phyloP scores from a whole-genome alignment of 495 filamentous ascomycete genomes.

The Aspergillus mulundensis region DNA sequence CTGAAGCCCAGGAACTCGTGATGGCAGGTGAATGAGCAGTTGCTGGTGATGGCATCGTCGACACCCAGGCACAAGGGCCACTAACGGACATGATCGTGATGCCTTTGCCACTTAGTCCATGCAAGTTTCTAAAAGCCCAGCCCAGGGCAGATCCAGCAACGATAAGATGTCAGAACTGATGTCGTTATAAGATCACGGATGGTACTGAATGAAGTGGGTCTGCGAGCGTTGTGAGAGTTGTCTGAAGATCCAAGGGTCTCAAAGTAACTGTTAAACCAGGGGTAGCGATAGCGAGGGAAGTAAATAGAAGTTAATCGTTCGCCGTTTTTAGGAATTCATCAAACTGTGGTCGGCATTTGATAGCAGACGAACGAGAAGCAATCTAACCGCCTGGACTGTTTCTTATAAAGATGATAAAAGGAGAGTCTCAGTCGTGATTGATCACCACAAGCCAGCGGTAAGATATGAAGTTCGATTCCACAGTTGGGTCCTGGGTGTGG shows the following conservation, averaged over 20 bases:
- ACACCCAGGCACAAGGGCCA: slow-evolving; percentile 41
- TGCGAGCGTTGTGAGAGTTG: slow-evolving; percentile 25
- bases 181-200: slow-evolving; percentile 10
- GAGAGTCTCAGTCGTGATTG: slow-evolving; percentile 17
- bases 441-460: slow-evolving; percentile 19
- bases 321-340: neutral
- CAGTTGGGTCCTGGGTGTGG: slow-evolving; percentile 21
- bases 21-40: slow-evolving; percentile 35
- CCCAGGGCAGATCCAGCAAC: neutral
- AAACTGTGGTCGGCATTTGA: neutral
- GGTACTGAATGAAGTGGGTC: slow-evolving; percentile 35
- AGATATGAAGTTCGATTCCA: slow-evolving; percentile 22
- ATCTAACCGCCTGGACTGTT: slow-evolving; percentile 9
- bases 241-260: slow-evolving; percentile 28
- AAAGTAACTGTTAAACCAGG: slow-evolving; percentile 6
- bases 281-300: slow-evolving; percentile 2
- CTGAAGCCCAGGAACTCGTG: slow-evolving; percentile 30
- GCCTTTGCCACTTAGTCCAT: slow-evolving; percentile 18
- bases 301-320: slow-evolving; percentile 8
- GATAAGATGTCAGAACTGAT: neutral
- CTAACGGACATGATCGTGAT: slow-evolving; percentile 41
- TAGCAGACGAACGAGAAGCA: slow-evolving; percentile 8
- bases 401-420: slow-evolving; percentile 13
- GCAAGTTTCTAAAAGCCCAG: slow-evolving; percentile 1
- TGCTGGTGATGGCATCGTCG: slow-evolving; percentile 35